Evolutionary conservation across 163 green algal species (phyloP), one percentile per base, ranked within the genome.

Genomic region (Chloromonas sp.): DNA sequence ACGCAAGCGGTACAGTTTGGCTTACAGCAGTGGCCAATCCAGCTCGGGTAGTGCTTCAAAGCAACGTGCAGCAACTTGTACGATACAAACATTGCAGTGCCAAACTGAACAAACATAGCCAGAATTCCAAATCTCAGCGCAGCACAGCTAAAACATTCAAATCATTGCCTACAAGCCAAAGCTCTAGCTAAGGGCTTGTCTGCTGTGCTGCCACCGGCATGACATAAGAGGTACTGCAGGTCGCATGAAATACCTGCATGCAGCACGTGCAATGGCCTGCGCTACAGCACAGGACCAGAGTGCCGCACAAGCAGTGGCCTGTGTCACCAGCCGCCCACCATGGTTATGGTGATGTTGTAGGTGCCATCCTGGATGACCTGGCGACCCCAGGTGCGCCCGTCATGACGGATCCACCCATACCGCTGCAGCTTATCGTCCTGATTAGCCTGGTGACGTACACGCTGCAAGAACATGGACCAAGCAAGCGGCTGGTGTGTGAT

Each of bases 391-490:
- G 11, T 85, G 57, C 87, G 71, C 3, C 96, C 96, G 86, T 98
- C 95, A 87, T 99, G 96, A 2, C 88, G 85, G 71, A 94, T 82
- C 96, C 96, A 99, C 11, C 95, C 95, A 85, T 96, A 98, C 58
- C 85, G 89, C 14, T 58, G 1, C 84, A 98, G 86, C 2, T 85
- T 78, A 81, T 94, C 91, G 0, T 84, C 89, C 76, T 92, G 89
- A 60, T 78, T 88, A 0, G 91, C 91, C 58, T 89, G 85, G 79
- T 94, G 91, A 0, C 91, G 86, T 0, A 91, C 85, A 58, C 85
- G 82, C 81, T 84, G 58, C 70, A 59, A 62, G 66, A 58, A 14
- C 13, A 8, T 76, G 66, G 11, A 76, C 11, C 66, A 76, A 8
- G 11, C 66, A 76, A 76, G 36, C 36, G 36, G 36, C 36, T 36